Conservation (phyloP, 805 yeast species). For the Lachancea meyersii region DNA sequence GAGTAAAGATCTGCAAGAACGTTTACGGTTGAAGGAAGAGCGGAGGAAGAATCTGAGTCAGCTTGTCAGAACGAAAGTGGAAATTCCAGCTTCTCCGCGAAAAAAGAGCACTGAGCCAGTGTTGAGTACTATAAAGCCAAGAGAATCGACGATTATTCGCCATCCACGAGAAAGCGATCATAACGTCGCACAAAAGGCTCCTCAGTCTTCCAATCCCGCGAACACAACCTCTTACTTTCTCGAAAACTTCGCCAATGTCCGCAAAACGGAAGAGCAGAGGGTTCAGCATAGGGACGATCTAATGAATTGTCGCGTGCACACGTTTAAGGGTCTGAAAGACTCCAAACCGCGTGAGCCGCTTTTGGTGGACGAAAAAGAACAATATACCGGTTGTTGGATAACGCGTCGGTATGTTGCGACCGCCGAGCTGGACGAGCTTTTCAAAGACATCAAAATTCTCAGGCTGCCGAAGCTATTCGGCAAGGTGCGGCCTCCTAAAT, state of each 20-base stretch:
- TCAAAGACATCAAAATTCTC: conserved; percentile 49
- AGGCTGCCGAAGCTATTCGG: conserved; percentile 56
- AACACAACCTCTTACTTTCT: conserved; percentile 31
- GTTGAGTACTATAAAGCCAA: too few relatives aligned
- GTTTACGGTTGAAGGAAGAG: conserved; percentile 20
- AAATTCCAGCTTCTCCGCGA: conserved; percentile 25
- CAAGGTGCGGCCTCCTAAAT: conserved; percentile 63
- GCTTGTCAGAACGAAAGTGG: conserved; percentile 2
- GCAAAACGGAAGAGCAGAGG: conserved; percentile 22
- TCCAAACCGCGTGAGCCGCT: conserved; percentile 23
- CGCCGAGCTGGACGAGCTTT: conserved; percentile 31
- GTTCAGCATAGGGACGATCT: conserved; percentile 23
- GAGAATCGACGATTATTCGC: too few relatives aligned
- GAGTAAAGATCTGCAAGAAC: conserved; percentile 21
- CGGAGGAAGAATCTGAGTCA: conserved; percentile 16
- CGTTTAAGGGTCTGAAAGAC: conserved; percentile 32
- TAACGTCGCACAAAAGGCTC: neutral
- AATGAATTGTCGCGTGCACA: conserved; percentile 34
- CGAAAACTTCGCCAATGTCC: conserved; percentile 25
- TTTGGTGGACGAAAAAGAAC: conserved; percentile 41
- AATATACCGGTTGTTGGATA: conserved; percentile 39
- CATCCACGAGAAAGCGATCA: too few relatives aligned
- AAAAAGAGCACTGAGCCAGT: conserved; percentile 12
- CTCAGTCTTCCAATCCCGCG: conserved; percentile 1
- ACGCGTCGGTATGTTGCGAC: conserved; percentile 42